Evolutionary conservation across 208 protist species (phyloP), one percentile per base, ranked within the genome.

Genomic region (Acanthamoeba polyphaga): DNA sequence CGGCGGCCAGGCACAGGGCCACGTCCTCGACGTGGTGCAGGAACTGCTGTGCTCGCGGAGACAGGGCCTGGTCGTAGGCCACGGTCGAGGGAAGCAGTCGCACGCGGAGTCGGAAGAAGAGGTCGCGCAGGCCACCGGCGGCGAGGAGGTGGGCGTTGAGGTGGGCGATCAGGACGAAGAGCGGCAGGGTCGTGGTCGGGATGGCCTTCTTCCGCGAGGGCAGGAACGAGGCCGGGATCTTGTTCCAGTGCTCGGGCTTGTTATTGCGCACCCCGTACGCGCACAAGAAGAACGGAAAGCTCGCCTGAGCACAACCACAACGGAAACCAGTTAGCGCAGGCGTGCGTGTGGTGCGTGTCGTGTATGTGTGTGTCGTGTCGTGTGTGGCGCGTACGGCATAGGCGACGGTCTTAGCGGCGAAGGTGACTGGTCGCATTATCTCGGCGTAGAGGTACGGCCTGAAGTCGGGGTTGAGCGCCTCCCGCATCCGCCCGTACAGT

Each of bases 211-310:
- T 74, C 0, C 66, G 24, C 66, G 66, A 38, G 29, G 66, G 66
- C 66, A 74, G 66, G 66, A 74, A 74, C 29, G 66, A 19, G 15
- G 66, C 66, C 29, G 66, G 66, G 24, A 74, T 74, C 29, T 74
- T 74, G 66, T 74, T 38, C 66, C 66, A 74, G 29, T 74, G 66
- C 12, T 74, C 66, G 66, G 66, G 66, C 66, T 74, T 74, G 66
- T 74, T 74, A 29, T 24, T 38, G 6, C 66, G 66, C 66, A 74
- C 66, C 12, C 66, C 66, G 29, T 38, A 74, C 66, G 66, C 66
- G 66, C 66, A 74, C 66, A 74, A 38, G 66, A 74, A 74, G 66
- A 74, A 74, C 29, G 66, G 66, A n/a, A 74, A 74, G 66, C 66
- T 74, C 66, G 66, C 66, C 66, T 74, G 66, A 74, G 10, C 19